Base-by-base conservation (phyloP, 768 basidiomycete genomes). In the Rhizopogon salebrosus region DNA sequence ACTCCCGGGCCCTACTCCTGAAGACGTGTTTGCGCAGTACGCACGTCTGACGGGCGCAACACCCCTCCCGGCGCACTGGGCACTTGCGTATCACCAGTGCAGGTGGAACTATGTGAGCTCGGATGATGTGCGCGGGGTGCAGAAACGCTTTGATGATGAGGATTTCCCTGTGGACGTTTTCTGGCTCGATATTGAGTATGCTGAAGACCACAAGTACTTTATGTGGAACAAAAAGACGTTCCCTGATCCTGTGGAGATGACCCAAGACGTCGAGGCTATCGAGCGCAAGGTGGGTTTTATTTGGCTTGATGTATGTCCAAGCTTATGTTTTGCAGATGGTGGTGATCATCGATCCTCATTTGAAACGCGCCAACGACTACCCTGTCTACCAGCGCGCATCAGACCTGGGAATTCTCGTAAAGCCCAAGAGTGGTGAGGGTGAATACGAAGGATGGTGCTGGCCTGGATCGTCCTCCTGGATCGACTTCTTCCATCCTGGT, bases 401-500 rank as follows among this genome's bases (percentile, higher is more conserved):
- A 20, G 91, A 95, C 3, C 76, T 83, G n/a, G 85, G 77, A 35
- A 67, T 97, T 9, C 80, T 98, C 37, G 83, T 92, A 57, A 98
- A 94, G 69, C 80, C 84, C 29, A 79, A 83, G 37, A 85, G 84
- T 42, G 92, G 89, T 14, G 75, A 87, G 53, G 83, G 83, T 48
- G 91, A 95, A 68, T 95, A 90, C 60, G 94, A 98, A 61, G 97
- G 97, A 40, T 98, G 93, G 94, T 99, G 97, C 70, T 99, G 97
- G 97, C 83, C 91, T 22, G 97, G 97, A 35, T 92, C 87, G 68
- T 89, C 87, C 57, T 89, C 93, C 6, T 99, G 95, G 95, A 86
- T 94, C 36, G 97, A 99, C 65, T 97, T 92, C 72, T 97, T 98
- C 82, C 87, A 98, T 64, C 93, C 93, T 26, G 76, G 70, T 29